Conservation (phyloP, 345 rosid genomes). For the Dovyalis caffra region DNA sequence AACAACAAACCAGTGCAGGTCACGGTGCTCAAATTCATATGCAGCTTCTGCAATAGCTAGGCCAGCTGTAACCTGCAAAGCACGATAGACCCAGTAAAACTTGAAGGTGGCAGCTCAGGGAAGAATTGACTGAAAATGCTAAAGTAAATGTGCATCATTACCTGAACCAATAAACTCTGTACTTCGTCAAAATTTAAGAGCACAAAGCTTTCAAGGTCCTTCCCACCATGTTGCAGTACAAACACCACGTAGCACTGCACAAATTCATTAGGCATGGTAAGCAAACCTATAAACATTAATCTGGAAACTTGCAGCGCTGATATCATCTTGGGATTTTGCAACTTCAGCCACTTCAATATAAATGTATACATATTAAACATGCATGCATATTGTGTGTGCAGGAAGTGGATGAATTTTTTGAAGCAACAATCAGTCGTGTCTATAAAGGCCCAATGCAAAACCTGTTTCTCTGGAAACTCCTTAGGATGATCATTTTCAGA, state of each 20-base stretch:
- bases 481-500: constrained; percentile 94
- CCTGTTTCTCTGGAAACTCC: constrained; percentile 77
- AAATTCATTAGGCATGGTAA: constrained; percentile 22
- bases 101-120: background rate
- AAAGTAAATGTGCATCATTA: constrained; percentile 11
- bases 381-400: background rate
- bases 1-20: constrained; percentile 71
- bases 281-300: constrained; percentile 2
- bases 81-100: constrained; percentile 4
- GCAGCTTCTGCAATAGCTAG: constrained; percentile 95
- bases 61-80: constrained; percentile 76
- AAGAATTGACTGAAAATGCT: background rate
- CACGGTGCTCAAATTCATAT: constrained; percentile 92
- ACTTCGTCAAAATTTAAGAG: constrained; percentile 80
- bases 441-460: background rate
- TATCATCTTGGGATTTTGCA: background rate
- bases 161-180: constrained; percentile 79
- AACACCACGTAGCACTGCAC: constrained; percentile 77
- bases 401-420: background rate
- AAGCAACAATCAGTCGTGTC: background rate
- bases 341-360: background rate
- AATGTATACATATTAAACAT: background rate
- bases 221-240: constrained; percentile 92
- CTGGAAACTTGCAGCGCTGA: background rate
- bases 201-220: constrained; percentile 92